Conservation (phyloP, 176 grass and related monocot genomes). For the Triticum turgidum region DNA sequence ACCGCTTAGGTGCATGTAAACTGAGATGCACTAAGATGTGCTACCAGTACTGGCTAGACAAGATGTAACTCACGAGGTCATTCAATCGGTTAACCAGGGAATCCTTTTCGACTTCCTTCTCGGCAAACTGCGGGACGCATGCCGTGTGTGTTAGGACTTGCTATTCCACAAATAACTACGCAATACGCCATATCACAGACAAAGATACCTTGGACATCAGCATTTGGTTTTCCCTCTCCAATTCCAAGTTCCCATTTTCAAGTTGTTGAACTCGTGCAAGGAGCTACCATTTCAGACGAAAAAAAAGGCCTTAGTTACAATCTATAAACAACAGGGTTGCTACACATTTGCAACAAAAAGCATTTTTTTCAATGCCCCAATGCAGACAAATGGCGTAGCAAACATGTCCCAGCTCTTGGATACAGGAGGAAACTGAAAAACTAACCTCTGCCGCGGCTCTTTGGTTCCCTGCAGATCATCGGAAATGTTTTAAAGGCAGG, state of each 20-base stretch:
- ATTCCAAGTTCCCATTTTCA: conserved; percentile 61
- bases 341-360: background rate
- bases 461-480: conserved; percentile 33
- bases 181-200: background rate
- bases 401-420: background rate
- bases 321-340: background rate
- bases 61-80: conserved; percentile 54
- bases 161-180: background rate
- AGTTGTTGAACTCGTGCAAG: conserved; percentile 62
- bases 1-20: background rate
- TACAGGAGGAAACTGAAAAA: background rate
- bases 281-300: conserved; percentile 44
- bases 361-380: background rate
- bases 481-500: background rate
- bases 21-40: background rate
- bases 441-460: conserved; percentile 34
- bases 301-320: background rate
- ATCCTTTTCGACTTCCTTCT: conserved; percentile 80
- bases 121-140: conserved; percentile 50
- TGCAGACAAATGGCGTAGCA: background rate
- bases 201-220: conserved; percentile 60
- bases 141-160: background rate
- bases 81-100: conserved; percentile 64
- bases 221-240: conserved; percentile 68
- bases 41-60: background rate